Conservation (phyloP, 139 green algal genomes). For the Ettlia oleoabundans region DNA sequence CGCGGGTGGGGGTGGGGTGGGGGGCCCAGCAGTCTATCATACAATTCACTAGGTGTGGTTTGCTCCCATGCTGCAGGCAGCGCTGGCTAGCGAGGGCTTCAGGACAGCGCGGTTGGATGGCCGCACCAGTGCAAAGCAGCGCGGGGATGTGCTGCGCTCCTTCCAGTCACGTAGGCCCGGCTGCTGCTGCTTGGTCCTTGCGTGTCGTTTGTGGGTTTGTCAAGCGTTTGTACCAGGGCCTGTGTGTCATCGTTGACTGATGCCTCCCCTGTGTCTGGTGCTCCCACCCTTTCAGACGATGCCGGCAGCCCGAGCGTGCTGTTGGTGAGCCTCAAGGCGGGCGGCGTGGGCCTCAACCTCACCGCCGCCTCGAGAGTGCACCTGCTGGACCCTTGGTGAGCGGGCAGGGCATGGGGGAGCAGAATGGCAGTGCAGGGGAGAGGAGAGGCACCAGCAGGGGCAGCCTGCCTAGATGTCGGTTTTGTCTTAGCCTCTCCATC, state of each 20-base stretch:
- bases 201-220: neutral
- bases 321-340: conserved; percentile 77
- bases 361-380: conserved; percentile 89
- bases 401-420: neutral
- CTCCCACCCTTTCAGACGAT: conserved; percentile 25
- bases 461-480: too few species aligned
- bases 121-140: conserved; percentile 65
- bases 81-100: conserved; percentile 46
- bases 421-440: too few species aligned
- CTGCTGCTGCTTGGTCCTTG: neutral
- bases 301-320: conserved; percentile 51
- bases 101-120: conserved; percentile 75
- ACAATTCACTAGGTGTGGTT: too few species aligned
- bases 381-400: conserved; percentile 76
- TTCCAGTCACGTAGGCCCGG: conserved; percentile 60
- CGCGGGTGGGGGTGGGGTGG: too few species aligned
- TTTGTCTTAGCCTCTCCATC: too few species aligned
- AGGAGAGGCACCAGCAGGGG: too few species aligned
- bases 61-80: too few species aligned
- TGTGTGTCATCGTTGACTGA: neutral
- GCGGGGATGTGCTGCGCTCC: conserved; percentile 70
- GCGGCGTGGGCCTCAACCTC: conserved; percentile 91
- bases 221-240: neutral
- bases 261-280: neutral
- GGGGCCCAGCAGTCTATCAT: too few species aligned